Evolutionary conservation across 176 grass and related monocot species (phyloP).

Genomic region (Oryza longistaminata): DNA sequence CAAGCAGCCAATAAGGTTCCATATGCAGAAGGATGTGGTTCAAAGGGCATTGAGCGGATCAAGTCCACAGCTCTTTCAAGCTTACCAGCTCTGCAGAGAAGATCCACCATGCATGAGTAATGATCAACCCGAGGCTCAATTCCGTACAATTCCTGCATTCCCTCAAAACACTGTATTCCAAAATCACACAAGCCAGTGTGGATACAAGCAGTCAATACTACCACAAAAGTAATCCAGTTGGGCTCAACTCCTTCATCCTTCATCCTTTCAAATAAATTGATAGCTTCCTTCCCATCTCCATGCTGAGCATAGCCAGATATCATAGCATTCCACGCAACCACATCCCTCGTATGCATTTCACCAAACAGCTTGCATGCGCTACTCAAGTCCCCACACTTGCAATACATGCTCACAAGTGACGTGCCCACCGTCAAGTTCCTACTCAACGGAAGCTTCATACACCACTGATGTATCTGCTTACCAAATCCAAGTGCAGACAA

Average conservation of each 20-base stretch:
- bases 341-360: conserved; percentile 55
- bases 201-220: conserved; percentile 63
- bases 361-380: conserved; percentile 48
- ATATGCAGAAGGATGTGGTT: conserved; percentile 58
- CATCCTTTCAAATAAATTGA: conserved; percentile 52
- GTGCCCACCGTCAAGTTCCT: conserved; percentile 39
- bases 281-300: conserved; percentile 56
- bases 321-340: conserved; percentile 73
- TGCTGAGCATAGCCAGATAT: conserved; percentile 77
- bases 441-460: conserved; percentile 43
- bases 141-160: conserved; percentile 50
- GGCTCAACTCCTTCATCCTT: conserved; percentile 36
- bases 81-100: conserved; percentile 61
- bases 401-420: conserved; percentile 67
- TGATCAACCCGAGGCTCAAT: conserved; percentile 50
- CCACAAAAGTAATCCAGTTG: conserved; percentile 63
- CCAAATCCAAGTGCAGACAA: conserved; percentile 59
- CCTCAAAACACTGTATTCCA: conserved; percentile 55
- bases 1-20: conserved; percentile 61
- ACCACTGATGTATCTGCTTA: conserved; percentile 60
- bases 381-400: conserved; percentile 60
- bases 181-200: conserved; percentile 55
- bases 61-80: conserved; percentile 51
- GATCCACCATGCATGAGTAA: conserved; percentile 76
- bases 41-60: conserved; percentile 60